A percentile compares a stretch with the other conserved stretches of the same genome.
Conservation (phyloP, 2,329 filamentous ascomycete genomes). For the Chaetomiaceae sp. region DNA sequence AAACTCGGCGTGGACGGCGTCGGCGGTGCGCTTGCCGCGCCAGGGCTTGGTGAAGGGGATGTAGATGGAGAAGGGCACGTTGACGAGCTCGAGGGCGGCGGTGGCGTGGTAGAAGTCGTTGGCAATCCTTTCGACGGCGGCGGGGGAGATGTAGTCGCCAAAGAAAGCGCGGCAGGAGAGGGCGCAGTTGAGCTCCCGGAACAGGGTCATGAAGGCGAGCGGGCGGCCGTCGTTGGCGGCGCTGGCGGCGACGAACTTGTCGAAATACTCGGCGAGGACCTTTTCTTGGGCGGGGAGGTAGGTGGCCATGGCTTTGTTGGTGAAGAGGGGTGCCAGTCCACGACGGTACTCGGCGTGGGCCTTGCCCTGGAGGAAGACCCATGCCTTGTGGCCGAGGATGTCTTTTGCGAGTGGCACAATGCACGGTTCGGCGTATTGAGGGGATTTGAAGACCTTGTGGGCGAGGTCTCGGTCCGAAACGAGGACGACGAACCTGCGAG, state of each 20-base stretch:
- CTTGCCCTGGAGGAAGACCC: constrained; percentile 96
- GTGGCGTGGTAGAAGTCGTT: constrained; percentile 98
- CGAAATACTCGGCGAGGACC: constrained; percentile 83
- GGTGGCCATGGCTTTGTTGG: constrained; percentile 75
- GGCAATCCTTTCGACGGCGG: constrained; percentile 86
- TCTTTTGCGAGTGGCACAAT: constrained; percentile 54
- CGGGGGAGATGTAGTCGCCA: constrained; percentile 88
- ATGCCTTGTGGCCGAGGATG: constrained; percentile 91
- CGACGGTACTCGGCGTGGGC: constrained; percentile 95
- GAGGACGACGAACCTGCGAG: constrained; percentile 83
- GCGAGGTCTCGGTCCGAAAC: constrained; percentile 92
- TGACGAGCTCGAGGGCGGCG: constrained; percentile 91
- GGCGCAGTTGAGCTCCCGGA: constrained; percentile 92
- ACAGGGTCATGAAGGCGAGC: constrained; percentile 83
- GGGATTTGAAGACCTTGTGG: constrained; percentile 97
- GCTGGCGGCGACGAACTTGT: constrained; percentile 68
- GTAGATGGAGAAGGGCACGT: constrained; percentile 79
- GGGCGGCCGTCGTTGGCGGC: constrained; percentile 56
- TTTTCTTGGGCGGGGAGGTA: constrained; percentile 92
- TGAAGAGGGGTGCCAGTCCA: constrained; percentile 91
- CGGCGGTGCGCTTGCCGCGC: constrained; percentile 93
- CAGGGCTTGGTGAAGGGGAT: constrained; percentile 91
- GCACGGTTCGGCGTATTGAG: constrained; percentile 85
- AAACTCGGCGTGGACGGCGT: constrained; percentile 88
- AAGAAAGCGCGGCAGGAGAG: constrained; percentile 94